Evolutionary conservation across 2,329 filamentous ascomycete genomes (phyloP), one percentile per base, ranked within the genome.

Genomic region (Phialemoniopsis sp.): DNA sequence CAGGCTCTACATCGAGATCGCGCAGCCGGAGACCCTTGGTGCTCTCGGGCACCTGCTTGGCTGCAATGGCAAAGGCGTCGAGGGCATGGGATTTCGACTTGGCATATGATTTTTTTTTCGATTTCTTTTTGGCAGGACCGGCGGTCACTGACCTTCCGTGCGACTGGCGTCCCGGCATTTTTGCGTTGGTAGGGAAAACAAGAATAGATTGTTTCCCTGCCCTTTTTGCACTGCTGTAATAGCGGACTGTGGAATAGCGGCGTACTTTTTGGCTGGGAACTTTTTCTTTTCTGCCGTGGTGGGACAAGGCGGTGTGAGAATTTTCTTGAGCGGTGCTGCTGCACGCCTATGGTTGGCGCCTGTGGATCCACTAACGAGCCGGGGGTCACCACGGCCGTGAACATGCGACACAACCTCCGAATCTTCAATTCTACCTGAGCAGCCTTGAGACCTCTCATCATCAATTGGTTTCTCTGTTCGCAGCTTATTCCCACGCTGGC

Each of bases 151-250:
- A 39, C 37, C n/a, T 37, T 28, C 77, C 77, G 55, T 80, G 76
- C 33, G 76, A 63, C 63, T 80, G 76, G 47, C 76, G 69, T 56
- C 77, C 76, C 15, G 73, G 69, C 76, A 80, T 80, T 30, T 40
- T 60, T 44, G 32, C 26, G 31, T 18, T 15, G 18, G 36, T 15
- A 32, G 29, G n/a, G 15, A 34, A 31, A 29, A 13, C 34, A 17
- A 17, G 21, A 26, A 26, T n/a, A n/a, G 21, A 26, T 6, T 26
- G 21, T 10, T 26, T 26, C 21, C 10, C 21, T 26, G 21, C 21
- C 21, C 21, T 6, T 26, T 26, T 26, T 26, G 21, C 21, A 10
- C 21, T 26, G n/a, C n/a, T n/a, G n/a, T n/a, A n/a, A n/a, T n/a
- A n/a, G n/a, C n/a, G n/a, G n/a, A n/a, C n/a, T n/a, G n/a, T n/a